A percentile compares a stretch with the other conserved stretches of the same genome.
Evolutionary conservation across 352 stramenopile species (phyloP).

Genomic region (Peronosclerospora sorghi): DNA sequence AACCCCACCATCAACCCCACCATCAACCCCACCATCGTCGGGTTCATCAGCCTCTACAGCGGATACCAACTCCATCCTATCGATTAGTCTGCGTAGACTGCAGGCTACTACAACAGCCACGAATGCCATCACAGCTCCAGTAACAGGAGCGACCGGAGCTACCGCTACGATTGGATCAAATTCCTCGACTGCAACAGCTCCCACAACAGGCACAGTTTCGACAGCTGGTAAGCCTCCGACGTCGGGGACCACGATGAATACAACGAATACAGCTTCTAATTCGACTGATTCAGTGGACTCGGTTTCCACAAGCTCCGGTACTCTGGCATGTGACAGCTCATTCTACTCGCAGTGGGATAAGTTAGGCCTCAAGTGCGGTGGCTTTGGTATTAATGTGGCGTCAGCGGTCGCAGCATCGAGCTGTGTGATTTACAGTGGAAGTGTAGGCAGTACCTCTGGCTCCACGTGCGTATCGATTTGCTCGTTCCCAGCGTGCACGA

Average conservation of each 20-base stretch:
- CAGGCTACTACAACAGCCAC: slow-evolving; percentile 6
- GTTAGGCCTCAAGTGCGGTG: slow-evolving; percentile 49
- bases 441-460: slow-evolving; percentile 28
- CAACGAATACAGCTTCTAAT: slow-evolving; percentile 8
- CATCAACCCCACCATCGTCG: too few species aligned
- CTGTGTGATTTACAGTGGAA: slow-evolving; percentile 76
- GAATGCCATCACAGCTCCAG: slow-evolving; percentile 3
- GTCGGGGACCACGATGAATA: slow-evolving; percentile 1
- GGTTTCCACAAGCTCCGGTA: slow-evolving; percentile 18
- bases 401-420: slow-evolving; percentile 35
- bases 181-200: slow-evolving; percentile 3
- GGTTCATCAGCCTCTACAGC: too few species aligned
- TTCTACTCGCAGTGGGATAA: slow-evolving; percentile 75
- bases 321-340: slow-evolving; percentile 54
- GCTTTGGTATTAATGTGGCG: slow-evolving; percentile 32
- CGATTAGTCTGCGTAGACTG: too few species aligned
- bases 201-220: slow-evolving; percentile 7
- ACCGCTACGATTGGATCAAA: background rate
- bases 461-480: slow-evolving; percentile 72
- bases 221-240: slow-evolving; percentile 1
- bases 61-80: too few species aligned
- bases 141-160: slow-evolving; percentile 7
- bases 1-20: background rate
- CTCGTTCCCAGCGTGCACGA: slow-evolving; percentile 56
- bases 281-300: slow-evolving; percentile 7